Conservation (phyloP, 2,329 filamentous ascomycete genomes). For the Botrytis hyacinthi region DNA sequence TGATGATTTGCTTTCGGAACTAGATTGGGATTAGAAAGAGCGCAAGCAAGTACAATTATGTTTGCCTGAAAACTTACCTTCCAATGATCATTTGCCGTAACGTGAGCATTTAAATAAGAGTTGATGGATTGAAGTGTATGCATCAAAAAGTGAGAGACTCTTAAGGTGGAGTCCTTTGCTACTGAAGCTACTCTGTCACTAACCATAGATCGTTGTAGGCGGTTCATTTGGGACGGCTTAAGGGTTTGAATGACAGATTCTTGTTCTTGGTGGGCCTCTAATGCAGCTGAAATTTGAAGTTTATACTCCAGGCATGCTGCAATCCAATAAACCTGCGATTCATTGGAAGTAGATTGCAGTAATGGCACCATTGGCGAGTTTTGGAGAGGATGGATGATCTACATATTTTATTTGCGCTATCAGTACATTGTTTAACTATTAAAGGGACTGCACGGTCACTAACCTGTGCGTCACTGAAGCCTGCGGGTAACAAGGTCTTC, state of each 20-base stretch:
- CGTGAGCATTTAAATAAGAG: constrained; percentile 44
- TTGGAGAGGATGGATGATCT: constrained; percentile 59
- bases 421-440: constrained; percentile 36
- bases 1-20: constrained; percentile 42
- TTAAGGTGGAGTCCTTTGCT: constrained; percentile 59
- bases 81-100: constrained; percentile 36
- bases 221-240: constrained; percentile 51
- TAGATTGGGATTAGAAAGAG: constrained; percentile 15
- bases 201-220: constrained; percentile 59
- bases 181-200: constrained; percentile 54
- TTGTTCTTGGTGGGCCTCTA: constrained; percentile 44
- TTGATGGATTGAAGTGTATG: constrained; percentile 45
- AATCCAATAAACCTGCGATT: constrained; percentile 46
- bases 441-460: constrained; percentile 38
- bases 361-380: constrained; percentile 54
- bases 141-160: constrained; percentile 51
- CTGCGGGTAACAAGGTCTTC: constrained; percentile 27
- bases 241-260: constrained; percentile 48
- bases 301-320: constrained; percentile 53
- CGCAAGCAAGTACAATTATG: not conserved
- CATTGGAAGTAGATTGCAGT: constrained; percentile 42
- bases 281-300: constrained; percentile 45
- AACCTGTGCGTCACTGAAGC: constrained; percentile 46
- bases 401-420: constrained; percentile 38
- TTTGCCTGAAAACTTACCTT: constrained; percentile 25